Conservation (phyloP, 2,329 filamentous ascomycete genomes). For the Zarea fungicola region DNA sequence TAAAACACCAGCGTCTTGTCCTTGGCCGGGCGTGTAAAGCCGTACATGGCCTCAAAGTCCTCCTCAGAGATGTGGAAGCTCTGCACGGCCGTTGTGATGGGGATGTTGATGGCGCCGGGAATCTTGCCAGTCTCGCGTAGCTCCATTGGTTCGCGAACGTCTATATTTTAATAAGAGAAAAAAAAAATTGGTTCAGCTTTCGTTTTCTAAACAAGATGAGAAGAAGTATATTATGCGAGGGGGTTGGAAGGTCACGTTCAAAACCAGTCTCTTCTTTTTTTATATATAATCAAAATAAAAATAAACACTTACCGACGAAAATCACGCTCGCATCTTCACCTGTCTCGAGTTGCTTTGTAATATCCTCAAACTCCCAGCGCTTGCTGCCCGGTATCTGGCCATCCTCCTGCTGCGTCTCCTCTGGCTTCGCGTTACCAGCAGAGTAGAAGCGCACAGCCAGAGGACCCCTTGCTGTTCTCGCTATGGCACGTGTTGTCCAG, state of each 20-base stretch:
- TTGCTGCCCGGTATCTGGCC: slow-evolving; percentile 25
- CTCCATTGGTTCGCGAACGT: slow-evolving; percentile 70
- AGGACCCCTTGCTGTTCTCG: neutral
- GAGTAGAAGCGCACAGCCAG: slow-evolving; percentile 24
- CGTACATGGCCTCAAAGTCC: slow-evolving; percentile 80
- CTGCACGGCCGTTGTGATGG: slow-evolving; percentile 71
- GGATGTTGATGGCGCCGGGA: slow-evolving; percentile 76
- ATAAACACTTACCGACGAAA: slow-evolving; percentile 41
- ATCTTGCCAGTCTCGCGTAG: slow-evolving; percentile 63
- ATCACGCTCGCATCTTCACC: slow-evolving; percentile 26
- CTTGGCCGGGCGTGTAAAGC: slow-evolving; percentile 61
- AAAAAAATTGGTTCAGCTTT: too few species aligned
- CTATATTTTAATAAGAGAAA: slow-evolving; percentile 33
- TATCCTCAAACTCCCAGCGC: slow-evolving; percentile 46
- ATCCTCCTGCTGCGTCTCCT: slow-evolving; percentile 14
- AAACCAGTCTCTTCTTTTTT: too few species aligned
- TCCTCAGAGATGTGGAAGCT: slow-evolving; percentile 68
- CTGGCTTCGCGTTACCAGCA: slow-evolving; percentile 14
- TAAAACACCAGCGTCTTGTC: slow-evolving; percentile 71
- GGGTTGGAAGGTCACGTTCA: too few species aligned
- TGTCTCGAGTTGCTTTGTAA: slow-evolving; percentile 33
- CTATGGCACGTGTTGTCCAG: neutral
- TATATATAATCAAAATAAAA: too few species aligned
- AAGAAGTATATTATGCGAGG: neutral
- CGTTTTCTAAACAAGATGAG: neutral